Conservation (phyloP, 371 early-diverging fungal genomes). For the Vairimorpha apis region DNA sequence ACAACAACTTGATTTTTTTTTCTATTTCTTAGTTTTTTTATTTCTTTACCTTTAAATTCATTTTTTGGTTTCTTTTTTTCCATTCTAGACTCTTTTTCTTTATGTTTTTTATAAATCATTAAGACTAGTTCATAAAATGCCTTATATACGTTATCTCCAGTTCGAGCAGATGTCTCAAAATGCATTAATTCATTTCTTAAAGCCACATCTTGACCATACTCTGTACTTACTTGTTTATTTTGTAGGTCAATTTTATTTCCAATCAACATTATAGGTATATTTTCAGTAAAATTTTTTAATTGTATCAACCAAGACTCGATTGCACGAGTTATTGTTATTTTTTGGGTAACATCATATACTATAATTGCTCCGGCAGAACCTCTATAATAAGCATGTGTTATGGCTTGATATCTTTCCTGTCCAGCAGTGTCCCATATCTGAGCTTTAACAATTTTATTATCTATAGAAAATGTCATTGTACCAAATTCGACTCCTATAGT, state of each 20-base stretch:
- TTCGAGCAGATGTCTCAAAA: slow-evolving; percentile 81
- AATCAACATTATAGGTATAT: slow-evolving; percentile 93
- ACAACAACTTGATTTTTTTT: slow-evolving; percentile 36
- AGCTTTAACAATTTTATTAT: slow-evolving; percentile 88
- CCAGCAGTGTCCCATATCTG: slow-evolving; percentile 96
- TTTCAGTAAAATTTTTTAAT: slow-evolving; percentile 85
- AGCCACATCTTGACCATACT: slow-evolving; percentile 88
- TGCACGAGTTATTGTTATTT: slow-evolving; percentile 77
- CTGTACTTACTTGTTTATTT: slow-evolving; percentile 83
- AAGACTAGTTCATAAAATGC: slow-evolving; percentile 78
- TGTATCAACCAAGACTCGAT: slow-evolving; percentile 92
- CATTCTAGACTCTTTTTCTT: slow-evolving; percentile 19
- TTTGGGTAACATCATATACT: slow-evolving; percentile 95
- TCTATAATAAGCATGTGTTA: slow-evolving; percentile 80
- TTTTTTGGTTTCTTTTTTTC: slow-evolving; percentile 10
- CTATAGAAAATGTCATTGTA: slow-evolving; percentile 86
- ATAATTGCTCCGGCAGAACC: slow-evolving; percentile 96
- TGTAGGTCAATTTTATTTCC: slow-evolving; percentile 98
- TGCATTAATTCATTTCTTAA: slow-evolving; percentile 70
- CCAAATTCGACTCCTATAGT: slow-evolving; percentile 99
- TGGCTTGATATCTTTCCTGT: slow-evolving; percentile 65
- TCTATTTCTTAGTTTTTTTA: slow-evolving; percentile 9
- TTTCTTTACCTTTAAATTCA: not conserved
- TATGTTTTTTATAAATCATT: slow-evolving; percentile 66
- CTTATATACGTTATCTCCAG: slow-evolving; percentile 77